These are phyloP conservation scores for Petrea volubilis DNA, from an alignment of 257 asterid genomes.

Conservation along the genomic window DNA sequence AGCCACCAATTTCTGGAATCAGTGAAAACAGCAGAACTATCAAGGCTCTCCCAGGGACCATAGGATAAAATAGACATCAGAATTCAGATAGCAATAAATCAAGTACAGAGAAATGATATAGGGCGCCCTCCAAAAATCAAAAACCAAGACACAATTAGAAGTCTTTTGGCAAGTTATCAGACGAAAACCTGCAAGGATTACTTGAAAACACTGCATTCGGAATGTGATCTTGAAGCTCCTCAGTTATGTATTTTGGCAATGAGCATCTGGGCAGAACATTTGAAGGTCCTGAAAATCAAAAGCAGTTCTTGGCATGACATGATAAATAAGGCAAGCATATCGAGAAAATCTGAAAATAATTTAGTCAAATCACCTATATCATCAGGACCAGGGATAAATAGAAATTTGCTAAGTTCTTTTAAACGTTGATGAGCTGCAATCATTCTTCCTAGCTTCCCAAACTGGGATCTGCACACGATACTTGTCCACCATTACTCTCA, in stretches of 20 bases:
- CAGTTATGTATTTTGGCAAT: conserved; percentile 82
- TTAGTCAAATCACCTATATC: conserved; percentile 70
- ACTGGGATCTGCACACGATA: conserved; percentile 58
- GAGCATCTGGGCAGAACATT: conserved; percentile 80
- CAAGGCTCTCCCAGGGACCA: conserved; percentile 18
- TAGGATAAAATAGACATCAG: not conserved
- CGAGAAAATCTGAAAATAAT: conserved; percentile 22
- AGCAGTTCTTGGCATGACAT: conserved; percentile 10
- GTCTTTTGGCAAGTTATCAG: conserved; percentile 16
- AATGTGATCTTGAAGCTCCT: conserved; percentile 69
- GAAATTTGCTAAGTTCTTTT: conserved; percentile 72
- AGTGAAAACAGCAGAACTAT: not conserved
- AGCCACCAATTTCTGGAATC: not conserved
- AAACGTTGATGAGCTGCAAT: conserved; percentile 77
- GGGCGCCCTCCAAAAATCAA: conserved; percentile 10
- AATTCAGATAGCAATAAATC: conserved; percentile 13
- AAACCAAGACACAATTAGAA: not conserved
- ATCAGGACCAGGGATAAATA: conserved; percentile 97
- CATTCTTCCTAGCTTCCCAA: conserved; percentile 87
- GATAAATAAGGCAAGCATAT: conserved; percentile 13
- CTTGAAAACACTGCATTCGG: conserved; percentile 78
- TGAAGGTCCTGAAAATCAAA: conserved; percentile 71
- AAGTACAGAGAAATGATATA: not conserved
- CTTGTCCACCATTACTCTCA: conserved; percentile 18
- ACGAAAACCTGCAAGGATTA: conserved; percentile 88